Evolutionary conservation across 345 rosid genomes (phyloP).

Genomic region (Acer yangbiense): DNA sequence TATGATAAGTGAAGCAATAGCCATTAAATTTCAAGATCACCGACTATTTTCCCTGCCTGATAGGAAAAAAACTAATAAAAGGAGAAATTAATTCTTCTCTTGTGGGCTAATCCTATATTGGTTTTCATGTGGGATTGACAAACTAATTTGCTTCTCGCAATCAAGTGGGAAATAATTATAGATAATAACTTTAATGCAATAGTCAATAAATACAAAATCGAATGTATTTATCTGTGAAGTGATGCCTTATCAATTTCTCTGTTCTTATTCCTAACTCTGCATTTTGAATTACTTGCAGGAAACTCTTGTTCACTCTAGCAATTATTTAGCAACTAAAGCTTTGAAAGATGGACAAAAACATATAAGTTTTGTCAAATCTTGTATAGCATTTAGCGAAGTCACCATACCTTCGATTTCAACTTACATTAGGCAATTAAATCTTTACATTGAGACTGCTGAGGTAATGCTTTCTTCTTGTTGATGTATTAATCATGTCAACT

Average conservation of each 20-base stretch:
- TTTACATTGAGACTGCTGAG: constrained; percentile 91
- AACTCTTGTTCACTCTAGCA: constrained; percentile 78
- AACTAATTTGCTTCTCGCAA: constrained; percentile 5
- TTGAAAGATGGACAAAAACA: constrained; percentile 52
- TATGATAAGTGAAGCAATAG: neutral
- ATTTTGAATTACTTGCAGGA: constrained; percentile 56
- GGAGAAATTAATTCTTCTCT: neutral
- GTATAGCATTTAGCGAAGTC: constrained; percentile 85
- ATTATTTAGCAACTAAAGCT: constrained; percentile 66
- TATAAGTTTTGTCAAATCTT: constrained; percentile 64
- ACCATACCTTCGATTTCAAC: constrained; percentile 75
- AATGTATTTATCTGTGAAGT: neutral
- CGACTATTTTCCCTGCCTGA: neutral
- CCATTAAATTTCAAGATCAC: neutral
- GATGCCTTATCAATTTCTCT: neutral
- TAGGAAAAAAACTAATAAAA: neutral
- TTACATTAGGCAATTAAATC: constrained; percentile 59
- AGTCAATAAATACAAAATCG: constrained; percentile 3
- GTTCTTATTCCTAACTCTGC: constrained; percentile 13
- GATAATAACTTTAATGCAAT: neutral
- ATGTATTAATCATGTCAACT: constrained; percentile 2
- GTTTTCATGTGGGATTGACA: neutral
- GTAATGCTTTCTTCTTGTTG: constrained; percentile 42
- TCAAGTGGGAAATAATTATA: neutral
- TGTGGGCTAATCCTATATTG: neutral